Base-by-base conservation (phyloP, 2,329 filamentous ascomycete genomes). In the Botrytis galanthina region DNA sequence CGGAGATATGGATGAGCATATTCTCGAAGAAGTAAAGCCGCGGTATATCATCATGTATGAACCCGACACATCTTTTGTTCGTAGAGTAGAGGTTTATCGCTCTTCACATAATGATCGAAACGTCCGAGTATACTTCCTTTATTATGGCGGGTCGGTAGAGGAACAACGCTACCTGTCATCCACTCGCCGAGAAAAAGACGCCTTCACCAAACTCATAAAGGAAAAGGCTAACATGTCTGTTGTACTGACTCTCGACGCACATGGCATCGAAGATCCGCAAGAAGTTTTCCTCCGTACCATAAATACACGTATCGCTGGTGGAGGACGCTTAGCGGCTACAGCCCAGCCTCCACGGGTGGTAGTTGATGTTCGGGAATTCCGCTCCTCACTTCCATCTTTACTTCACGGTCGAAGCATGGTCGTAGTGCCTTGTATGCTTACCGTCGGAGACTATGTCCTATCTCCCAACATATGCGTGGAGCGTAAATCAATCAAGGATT, bases 31-130 rank as follows among this genome's bases (percentile, higher is more conserved):
- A 83, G 87, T 96, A 73, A 94, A 93, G 80, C 96, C 96, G 48
- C 91, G 93, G 74, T 98, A 98, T 82, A 94, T 99, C 74, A 92
- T 99, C 84, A 98, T 99, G 96, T 99, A 98, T 82, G 96, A 98
- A 81, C 95, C 96, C 1, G 94, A 98, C 77, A 90, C 95, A 4
- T 91, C 95, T 4, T 99, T 99, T 82, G 97, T 98, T 79, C 90
- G 96, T 22, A 88, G 95, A 54, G 92, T 99, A 32, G 96, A 99
- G 81, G 95, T 98, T 2, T 99, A 98, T 83, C 91, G 96, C 57
- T 97, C 94, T 70, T 98, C 95, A 16, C 96, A 99, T 83, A 92
- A 91, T 73, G 93, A 95, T 81, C 87, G 94, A 51, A 94, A 93
- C 79, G 93, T 98, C 60, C 89, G 94, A 61, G 95, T 97, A 0